A percentile compares a stretch with the other conserved stretches of the same genome.
Evolutionary conservation across 2,329 filamentous ascomycete species (phyloP).

Genomic region (Incumbomyces delicatus): DNA sequence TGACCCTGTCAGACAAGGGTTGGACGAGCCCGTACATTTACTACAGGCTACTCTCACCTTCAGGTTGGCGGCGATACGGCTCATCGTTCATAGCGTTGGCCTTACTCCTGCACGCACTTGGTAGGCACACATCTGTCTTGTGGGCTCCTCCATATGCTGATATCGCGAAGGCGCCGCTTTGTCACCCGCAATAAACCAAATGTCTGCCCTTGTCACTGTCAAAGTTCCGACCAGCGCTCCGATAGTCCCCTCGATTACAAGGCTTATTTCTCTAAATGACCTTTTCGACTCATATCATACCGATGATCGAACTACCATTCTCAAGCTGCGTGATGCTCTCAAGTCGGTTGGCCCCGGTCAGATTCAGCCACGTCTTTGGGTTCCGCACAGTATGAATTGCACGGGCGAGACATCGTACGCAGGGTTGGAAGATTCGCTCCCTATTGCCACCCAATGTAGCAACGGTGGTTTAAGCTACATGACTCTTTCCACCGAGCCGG

Average conservation of each 20-base stretch:
- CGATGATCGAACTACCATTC: neutral
- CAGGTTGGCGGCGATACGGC: neutral
- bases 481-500: neutral
- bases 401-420: neutral
- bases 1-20: neutral
- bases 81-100: neutral
- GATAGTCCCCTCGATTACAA: no score
- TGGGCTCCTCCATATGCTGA: no score
- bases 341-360: neutral
- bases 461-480: neutral
- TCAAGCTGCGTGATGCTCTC: neutral
- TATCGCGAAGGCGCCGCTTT: no score
- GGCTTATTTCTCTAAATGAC: no score
- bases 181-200: no score
- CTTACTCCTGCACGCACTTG: neutral
- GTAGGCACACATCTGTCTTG: neutral
- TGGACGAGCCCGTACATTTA: neutral
- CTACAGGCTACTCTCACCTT: neutral
- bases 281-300: no score
- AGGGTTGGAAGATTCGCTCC: no score
- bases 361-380: neutral
- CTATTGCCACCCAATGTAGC: neutral
- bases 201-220: no score
- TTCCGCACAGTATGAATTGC: neutral
- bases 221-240: no score